Percentiles rank a stretch among this genome's conserved stretches.
phyloP scores from a whole-genome alignment of 352 stramenopile genomes.

The Aphanomyces euteiches region DNA sequence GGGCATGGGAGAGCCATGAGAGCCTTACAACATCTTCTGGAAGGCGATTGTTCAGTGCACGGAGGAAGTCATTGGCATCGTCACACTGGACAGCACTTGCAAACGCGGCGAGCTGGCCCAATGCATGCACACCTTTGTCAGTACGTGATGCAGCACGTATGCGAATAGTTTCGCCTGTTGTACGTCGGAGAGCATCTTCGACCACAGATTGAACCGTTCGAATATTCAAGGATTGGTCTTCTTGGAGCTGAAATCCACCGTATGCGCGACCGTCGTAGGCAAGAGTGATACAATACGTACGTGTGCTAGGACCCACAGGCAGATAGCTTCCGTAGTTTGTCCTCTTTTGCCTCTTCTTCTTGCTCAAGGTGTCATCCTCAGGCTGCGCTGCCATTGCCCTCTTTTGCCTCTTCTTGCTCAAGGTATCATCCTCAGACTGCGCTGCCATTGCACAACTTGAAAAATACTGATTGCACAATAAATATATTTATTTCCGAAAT shows the following conservation, averaged over 20 bases:
- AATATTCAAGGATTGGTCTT: conserved; percentile 32
- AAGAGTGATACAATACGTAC: conserved; percentile 32
- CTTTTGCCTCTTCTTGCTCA: background rate
- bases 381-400: background rate
- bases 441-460: too few relatives aligned
- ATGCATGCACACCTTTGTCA: conserved; percentile 89
- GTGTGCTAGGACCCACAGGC: background rate
- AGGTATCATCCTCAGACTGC: too few relatives aligned
- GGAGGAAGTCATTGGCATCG: conserved; percentile 44
- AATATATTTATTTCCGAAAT: too few relatives aligned
- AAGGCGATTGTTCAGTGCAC: conserved; percentile 71
- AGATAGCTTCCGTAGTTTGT: background rate
- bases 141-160: conserved; percentile 88
- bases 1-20: background rate
- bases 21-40: conserved; percentile 53
- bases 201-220: conserved; percentile 70
- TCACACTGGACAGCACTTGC: conserved; percentile 53
- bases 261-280: conserved; percentile 76
- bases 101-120: conserved; percentile 89
- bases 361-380: background rate
- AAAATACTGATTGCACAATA: too few relatives aligned
- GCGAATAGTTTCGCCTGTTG: conserved; percentile 62
- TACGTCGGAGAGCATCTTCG: conserved; percentile 63
- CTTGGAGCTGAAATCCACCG: conserved; percentile 78
- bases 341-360: conserved; percentile 6